A percentile compares a stretch with the other conserved stretches of the same genome.
These are phyloP conservation scores for Tolypocladium capitatum DNA, from an alignment of 2,329 filamentous ascomycete genomes.

Conservation along the genomic window DNA sequence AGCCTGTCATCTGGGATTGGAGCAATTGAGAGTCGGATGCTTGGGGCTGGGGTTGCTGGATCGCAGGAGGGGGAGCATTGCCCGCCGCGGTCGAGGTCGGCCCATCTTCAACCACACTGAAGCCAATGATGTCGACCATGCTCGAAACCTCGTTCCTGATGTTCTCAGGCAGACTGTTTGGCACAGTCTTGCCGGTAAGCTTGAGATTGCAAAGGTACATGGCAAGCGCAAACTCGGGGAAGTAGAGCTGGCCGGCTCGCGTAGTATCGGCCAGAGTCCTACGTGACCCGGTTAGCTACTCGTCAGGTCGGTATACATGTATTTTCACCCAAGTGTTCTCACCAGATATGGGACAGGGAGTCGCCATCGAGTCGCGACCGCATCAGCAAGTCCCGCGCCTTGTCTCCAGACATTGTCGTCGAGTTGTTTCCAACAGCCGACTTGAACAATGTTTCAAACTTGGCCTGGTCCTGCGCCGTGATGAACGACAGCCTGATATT, in stretches of 20 bases:
- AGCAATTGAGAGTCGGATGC: slow-evolving; percentile 55
- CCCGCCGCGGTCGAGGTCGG: slow-evolving; percentile 35
- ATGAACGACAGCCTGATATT: slow-evolving; percentile 94
- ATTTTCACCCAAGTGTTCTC: slow-evolving; percentile 12
- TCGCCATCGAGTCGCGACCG: slow-evolving; percentile 80
- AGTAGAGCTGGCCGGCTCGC: slow-evolving; percentile 88
- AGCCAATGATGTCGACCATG: slow-evolving; percentile 99
- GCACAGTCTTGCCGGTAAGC: slow-evolving; percentile 74
- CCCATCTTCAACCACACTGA: slow-evolving; percentile 68
- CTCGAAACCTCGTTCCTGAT: slow-evolving; percentile 96
- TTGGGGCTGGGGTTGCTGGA: slow-evolving; percentile 62
- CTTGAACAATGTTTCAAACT: slow-evolving; percentile 96
- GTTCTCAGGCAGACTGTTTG: slow-evolving; percentile 61
- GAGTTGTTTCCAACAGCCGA: slow-evolving; percentile 77
- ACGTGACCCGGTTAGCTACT: slow-evolving; percentile 7
- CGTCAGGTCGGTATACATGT: background rate
- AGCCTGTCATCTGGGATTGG: slow-evolving; percentile 56
- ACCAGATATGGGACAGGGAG: slow-evolving; percentile 88
- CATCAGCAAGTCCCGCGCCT: slow-evolving; percentile 77
- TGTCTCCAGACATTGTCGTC: slow-evolving; percentile 81
- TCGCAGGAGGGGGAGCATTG: slow-evolving; percentile 45
- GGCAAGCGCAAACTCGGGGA: slow-evolving; percentile 91
- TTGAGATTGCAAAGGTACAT: slow-evolving; percentile 98
- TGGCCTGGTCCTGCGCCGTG: slow-evolving; percentile 84
- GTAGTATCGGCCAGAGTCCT: slow-evolving; percentile 93